phyloP scores from a whole-genome alignment of 208 protist genomes.

The Naegleria fowleri region DNA sequence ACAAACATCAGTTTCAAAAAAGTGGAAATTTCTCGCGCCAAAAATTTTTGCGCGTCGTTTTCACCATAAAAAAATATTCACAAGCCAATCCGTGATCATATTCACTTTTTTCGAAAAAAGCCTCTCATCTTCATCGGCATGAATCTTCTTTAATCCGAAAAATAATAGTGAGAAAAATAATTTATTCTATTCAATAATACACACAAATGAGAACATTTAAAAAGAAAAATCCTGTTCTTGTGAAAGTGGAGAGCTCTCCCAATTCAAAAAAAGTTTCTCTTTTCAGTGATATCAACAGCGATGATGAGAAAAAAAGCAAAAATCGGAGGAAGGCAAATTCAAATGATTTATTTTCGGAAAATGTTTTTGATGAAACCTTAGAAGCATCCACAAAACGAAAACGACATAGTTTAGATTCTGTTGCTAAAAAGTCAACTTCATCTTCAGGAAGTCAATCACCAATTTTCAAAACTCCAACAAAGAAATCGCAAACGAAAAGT shows the following conservation, averaged over 20 bases:
- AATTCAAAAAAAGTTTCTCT: conserved; percentile 1
- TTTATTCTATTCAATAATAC: too few species aligned
- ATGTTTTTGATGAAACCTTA: not conserved
- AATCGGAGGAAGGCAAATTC: not conserved
- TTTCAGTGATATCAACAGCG: not conserved
- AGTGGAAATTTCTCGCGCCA: too few species aligned
- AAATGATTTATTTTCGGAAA: not conserved
- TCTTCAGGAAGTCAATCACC: not conserved
- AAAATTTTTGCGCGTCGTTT: too few species aligned
- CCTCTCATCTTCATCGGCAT: not conserved
- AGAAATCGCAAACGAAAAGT: not conserved
- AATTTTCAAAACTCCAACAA: not conserved
- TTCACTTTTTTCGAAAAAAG: not conserved
- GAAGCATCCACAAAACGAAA: not conserved
- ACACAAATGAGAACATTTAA: not conserved
- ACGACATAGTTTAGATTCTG: not conserved
- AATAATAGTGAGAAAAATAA: not conserved
- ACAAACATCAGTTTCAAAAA: too few species aligned
- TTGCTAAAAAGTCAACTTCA: not conserved
- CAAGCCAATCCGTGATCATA: not conserved
- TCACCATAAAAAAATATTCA: too few species aligned
- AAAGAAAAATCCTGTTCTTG: not conserved
- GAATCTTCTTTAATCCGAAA: not conserved
- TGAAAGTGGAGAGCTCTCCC: not conserved
- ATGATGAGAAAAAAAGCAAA: not conserved